A percentile compares a stretch with the other conserved stretches of the same genome.
Conservation (phyloP, 2,329 filamentous ascomycete species). For the Corynespora cassiicola region DNA sequence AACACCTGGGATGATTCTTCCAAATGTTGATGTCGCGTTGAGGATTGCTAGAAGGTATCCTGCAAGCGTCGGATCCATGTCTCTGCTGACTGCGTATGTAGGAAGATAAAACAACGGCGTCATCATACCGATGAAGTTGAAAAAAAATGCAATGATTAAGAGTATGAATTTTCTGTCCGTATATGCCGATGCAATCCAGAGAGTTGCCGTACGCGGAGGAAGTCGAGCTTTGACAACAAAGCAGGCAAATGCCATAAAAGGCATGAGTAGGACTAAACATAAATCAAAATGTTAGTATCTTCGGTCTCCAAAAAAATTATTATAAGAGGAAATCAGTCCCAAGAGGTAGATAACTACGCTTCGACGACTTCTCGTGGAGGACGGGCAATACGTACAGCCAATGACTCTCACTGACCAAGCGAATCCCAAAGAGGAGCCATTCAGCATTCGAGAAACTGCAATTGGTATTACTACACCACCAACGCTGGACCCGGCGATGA, state of each 20-base stretch:
- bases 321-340: no score
- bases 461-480: constrained; percentile 66
- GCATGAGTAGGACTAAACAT: constrained; percentile 66
- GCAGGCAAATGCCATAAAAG: constrained; percentile 58
- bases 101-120: constrained; percentile 55
- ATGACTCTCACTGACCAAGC: constrained; percentile 64
- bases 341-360: no score
- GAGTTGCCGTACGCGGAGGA: constrained; percentile 42
- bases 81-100: constrained; percentile 50
- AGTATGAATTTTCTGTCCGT: constrained; percentile 41
- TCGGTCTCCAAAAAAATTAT: no score
- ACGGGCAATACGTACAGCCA: no score
- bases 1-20: constrained; percentile 61
- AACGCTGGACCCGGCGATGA: constrained; percentile 55
- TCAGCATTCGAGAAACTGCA: constrained; percentile 62
- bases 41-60: constrained; percentile 62
- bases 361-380: no score
- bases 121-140: constrained; percentile 68
- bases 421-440: constrained; percentile 55
- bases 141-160: constrained; percentile 53
- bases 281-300: no score
- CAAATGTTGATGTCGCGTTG: constrained; percentile 55
- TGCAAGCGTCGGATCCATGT: constrained; percentile 55
- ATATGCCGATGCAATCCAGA: constrained; percentile 33
- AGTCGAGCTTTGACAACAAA: constrained; percentile 59